Percentiles rank a stretch among this genome's conserved stretches.
Evolutionary conservation across 2,329 filamentous ascomycete genomes (phyloP).

Genomic region (Periconia sp.): DNA sequence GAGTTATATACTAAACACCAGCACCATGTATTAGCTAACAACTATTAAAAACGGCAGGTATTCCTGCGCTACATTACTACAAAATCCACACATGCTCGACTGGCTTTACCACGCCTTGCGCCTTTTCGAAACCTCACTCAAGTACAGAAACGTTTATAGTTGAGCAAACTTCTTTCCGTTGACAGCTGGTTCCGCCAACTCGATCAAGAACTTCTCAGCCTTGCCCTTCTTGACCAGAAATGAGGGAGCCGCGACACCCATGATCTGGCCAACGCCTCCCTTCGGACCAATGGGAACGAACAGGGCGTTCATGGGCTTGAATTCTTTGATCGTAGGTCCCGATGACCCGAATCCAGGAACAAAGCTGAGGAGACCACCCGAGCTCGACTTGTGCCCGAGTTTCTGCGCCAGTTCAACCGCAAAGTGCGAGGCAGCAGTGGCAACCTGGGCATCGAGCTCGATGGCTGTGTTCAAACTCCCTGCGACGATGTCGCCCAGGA

Average conservation of each 20-base stretch:
- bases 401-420: conserved; percentile 6
- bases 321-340: conserved; percentile 8
- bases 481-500: conserved; percentile 33
- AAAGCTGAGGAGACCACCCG: conserved; percentile 9
- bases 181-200: conserved; percentile 7
- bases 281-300: conserved; percentile 13
- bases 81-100: no score
- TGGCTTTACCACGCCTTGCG: no score
- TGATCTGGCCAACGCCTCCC: conserved; percentile 24
- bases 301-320: conserved; percentile 26
- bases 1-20: no score
- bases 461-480: conserved; percentile 23
- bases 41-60: no score
- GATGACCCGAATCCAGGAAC: conserved; percentile 3
- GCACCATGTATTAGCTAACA: no score
- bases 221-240: conserved; percentile 15
- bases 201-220: conserved; percentile 13
- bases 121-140: no score
- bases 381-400: neutral
- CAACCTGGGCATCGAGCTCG: conserved; percentile 9
- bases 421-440: conserved; percentile 8
- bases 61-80: no score
- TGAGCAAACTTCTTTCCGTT: conserved; percentile 7
- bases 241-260: conserved; percentile 19
- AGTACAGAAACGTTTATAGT: no score